Evolutionary conservation across 2,329 filamentous ascomycete species (phyloP).

Genomic region (Pezicula rhizophila): DNA sequence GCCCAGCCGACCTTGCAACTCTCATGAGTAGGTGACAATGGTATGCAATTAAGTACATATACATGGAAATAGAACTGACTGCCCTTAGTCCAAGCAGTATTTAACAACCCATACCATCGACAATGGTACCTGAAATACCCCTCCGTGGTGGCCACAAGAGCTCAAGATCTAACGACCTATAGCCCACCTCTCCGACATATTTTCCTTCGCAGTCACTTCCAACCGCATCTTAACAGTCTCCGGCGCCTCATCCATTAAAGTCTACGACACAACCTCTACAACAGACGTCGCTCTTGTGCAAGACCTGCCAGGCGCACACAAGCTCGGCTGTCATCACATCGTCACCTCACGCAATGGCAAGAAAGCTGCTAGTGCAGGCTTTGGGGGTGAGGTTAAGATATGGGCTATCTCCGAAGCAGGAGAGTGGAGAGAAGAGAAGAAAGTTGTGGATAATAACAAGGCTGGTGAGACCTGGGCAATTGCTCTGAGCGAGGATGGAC

Average conservation of each 20-base stretch:
- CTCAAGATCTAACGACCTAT: conserved; percentile 19
- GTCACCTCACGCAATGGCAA: conserved; percentile 63
- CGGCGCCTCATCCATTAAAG: conserved; percentile 73
- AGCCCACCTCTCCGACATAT: conserved; percentile 84
- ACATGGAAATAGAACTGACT: conserved; percentile 10
- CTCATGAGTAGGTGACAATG: conserved; percentile 22
- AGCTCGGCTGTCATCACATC: conserved; percentile 86
- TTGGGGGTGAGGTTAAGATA: conserved; percentile 80
- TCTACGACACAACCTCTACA: conserved; percentile 68
- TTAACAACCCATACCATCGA: conserved; percentile 87
- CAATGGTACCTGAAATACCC: conserved; percentile 51
- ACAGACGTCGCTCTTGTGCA: conserved; percentile 69
- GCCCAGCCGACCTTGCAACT: conserved; percentile 6
- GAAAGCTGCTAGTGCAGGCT: conserved; percentile 76
- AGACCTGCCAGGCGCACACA: conserved; percentile 73
- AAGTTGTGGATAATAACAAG: conserved; percentile 47
- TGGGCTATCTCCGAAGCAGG: conserved; percentile 62
- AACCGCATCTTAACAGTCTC: conserved; percentile 75
- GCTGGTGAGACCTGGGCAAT: conserved; percentile 81
- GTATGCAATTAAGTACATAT: conserved; percentile 12
- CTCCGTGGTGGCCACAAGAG: conserved; percentile 3
- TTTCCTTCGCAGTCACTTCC: conserved; percentile 70
- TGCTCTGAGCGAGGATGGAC: conserved; percentile 76
- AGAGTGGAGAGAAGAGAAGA: conserved; percentile 45
- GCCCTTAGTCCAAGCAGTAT: conserved; percentile 90